Percentiles rank a stretch among this genome's conserved stretches.
phyloP scores from a whole-genome alignment of 257 asterid species.

The Lavandula angustifolia region DNA sequence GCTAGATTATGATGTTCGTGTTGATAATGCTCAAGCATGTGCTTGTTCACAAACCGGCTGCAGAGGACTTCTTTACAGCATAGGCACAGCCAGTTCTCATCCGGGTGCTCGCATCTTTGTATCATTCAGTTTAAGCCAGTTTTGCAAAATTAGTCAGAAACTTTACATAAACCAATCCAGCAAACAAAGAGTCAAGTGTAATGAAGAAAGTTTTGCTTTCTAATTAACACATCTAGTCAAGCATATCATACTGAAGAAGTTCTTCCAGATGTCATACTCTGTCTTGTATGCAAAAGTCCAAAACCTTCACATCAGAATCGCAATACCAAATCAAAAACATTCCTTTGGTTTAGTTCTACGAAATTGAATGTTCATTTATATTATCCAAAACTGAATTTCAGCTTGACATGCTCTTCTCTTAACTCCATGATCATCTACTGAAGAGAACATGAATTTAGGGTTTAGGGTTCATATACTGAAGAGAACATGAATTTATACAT shows the following conservation, averaged over 20 bases:
- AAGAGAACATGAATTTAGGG: not conserved
- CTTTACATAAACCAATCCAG: too few species aligned
- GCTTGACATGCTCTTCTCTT: not conserved
- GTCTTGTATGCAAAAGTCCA: not conserved
- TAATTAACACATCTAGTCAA: too few species aligned
- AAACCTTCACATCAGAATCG: not conserved
- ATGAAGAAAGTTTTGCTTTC: not conserved
- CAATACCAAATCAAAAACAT: not conserved
- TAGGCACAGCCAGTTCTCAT: slow-evolving; percentile 85
- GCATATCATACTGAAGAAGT: not conserved
- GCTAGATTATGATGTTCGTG: slow-evolving; percentile 57
- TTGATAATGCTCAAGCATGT: slow-evolving; percentile 82
- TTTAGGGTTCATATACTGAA: slow-evolving; percentile 17
- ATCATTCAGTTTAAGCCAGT: not conserved
- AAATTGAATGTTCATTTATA: not conserved
- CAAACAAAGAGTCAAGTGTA: too few species aligned
- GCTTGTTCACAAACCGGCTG: slow-evolving; percentile 91
- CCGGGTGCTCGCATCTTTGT: slow-evolving; percentile 70
- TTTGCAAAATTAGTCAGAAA: not conserved
- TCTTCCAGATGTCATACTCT: not conserved
- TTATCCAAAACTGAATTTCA: not conserved
- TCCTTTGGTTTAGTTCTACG: not conserved
- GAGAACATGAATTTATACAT: not conserved
- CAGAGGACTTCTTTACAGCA: slow-evolving; percentile 85
- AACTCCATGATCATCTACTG: not conserved